Conservation (phyloP, 2,329 filamentous ascomycete genomes). For the Huntiella decipiens region DNA sequence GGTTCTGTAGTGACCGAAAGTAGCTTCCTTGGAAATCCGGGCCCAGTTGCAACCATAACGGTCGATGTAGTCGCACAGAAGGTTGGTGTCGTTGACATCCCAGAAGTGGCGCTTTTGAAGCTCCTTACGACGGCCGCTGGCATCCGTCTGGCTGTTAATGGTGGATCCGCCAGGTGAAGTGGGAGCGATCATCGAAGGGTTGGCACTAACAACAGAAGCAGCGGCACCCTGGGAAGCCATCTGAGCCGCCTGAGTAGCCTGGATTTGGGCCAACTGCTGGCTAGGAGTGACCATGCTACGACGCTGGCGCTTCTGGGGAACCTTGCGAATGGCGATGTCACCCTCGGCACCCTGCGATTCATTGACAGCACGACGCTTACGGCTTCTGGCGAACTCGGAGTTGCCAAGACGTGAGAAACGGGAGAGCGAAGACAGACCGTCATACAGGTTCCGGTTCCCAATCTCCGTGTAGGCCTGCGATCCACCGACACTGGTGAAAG, state of each 20-base stretch:
- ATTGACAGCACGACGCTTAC: conserved; percentile 7
- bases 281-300: conserved; percentile 9
- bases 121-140: conserved; percentile 10
- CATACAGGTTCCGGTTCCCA: conserved; percentile 9
- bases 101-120: conserved; percentile 14
- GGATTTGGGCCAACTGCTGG: conserved; percentile 9
- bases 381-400: conserved; percentile 7
- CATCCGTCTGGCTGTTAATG: background rate
- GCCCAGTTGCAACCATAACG: conserved; percentile 12
- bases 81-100: conserved; percentile 12
- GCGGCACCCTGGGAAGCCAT: background rate
- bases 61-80: conserved; percentile 9
- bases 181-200: conserved; percentile 1
- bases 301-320: conserved; percentile 11
- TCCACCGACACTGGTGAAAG: background rate
- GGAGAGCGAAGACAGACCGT: conserved; percentile 8
- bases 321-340: conserved; percentile 7
- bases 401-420: conserved; percentile 9
- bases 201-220: background rate
- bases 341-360: background rate
- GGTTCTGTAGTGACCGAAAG: conserved; percentile 20
- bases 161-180: background rate
- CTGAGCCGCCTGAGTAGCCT: background rate
- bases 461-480: conserved; percentile 8
- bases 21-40: conserved; percentile 10